Percentiles rank a stretch among this genome's conserved stretches.
Conservation (phyloP, 2,329 filamentous ascomycete species). For the Fonsecaea monophora region DNA sequence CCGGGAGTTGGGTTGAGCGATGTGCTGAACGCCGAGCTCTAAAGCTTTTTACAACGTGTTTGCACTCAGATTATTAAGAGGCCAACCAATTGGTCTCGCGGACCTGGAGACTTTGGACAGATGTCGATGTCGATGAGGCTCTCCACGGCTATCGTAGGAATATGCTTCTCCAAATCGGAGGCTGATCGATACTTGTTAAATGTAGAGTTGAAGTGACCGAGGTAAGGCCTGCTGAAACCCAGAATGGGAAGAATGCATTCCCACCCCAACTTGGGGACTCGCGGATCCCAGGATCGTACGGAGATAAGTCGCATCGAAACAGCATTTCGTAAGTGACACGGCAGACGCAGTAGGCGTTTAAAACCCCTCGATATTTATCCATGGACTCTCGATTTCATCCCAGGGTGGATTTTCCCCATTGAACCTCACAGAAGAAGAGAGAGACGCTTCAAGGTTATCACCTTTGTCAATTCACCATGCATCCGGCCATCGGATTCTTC, state of each 20-base stretch:
- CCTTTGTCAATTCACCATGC: background rate
- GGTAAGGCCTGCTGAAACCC: background rate
- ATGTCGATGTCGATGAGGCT: background rate
- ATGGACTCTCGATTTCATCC: background rate
- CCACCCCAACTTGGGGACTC: background rate
- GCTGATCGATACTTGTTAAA: background rate
- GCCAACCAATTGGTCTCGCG: background rate
- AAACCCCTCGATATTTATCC: background rate
- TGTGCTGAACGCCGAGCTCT: no score
- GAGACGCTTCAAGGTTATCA: background rate
- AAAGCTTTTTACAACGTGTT: background rate
- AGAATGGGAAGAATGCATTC: background rate
- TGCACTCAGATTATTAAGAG: background rate
- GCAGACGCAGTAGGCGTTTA: background rate
- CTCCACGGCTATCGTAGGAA: conserved; percentile 1
- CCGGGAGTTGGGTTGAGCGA: background rate
- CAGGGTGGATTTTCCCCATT: background rate
- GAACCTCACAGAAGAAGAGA: background rate
- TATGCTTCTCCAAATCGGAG: conserved; percentile 1
- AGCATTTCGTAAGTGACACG: background rate
- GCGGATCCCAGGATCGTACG: background rate
- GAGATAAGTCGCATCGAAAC: background rate
- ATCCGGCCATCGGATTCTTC: conserved; percentile 14
- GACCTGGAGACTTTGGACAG: background rate
- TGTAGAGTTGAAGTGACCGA: background rate